Percentiles rank a stretch among this genome's conserved stretches.
These are phyloP conservation scores for Sporormia fimetaria DNA, from an alignment of 495 filamentous ascomycete species.

Conservation along the genomic window DNA sequence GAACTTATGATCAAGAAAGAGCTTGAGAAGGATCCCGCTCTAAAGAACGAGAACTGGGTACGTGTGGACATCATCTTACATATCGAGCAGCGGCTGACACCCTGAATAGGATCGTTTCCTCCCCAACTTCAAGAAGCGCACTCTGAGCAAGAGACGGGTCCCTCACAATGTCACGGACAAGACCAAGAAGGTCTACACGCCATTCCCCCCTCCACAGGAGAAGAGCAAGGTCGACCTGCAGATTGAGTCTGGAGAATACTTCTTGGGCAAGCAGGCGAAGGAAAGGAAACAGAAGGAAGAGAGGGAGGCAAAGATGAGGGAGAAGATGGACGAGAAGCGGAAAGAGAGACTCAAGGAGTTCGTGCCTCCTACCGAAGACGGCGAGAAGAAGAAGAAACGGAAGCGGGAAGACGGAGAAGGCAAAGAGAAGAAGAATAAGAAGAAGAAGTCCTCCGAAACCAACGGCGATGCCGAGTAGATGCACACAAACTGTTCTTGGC, in stretches of 20 bases:
- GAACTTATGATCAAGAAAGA: slow-evolving; percentile 99
- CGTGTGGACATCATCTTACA: too few species aligned
- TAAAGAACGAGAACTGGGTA: slow-evolving; percentile 83
- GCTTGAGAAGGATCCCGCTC: slow-evolving; percentile 84
- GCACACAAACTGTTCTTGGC: too few species aligned
- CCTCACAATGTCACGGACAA: slow-evolving; percentile 88
- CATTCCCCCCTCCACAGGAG: slow-evolving; percentile 59
- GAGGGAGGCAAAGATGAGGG: slow-evolving; percentile 64
- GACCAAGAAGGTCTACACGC: slow-evolving; percentile 85
- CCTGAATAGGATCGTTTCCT: slow-evolving; percentile 93
- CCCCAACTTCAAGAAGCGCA: slow-evolving; percentile 96
- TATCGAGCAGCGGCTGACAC: too few species aligned
- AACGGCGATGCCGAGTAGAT: too few species aligned
- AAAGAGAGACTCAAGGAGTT: slow-evolving; percentile 74
- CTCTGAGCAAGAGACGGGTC: slow-evolving; percentile 66
- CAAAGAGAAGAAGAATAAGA: not conserved
- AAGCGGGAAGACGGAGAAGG: not conserved
- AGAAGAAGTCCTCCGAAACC: too few species aligned
- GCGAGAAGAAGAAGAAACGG: slow-evolving; percentile 17
- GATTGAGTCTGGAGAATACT: slow-evolving; percentile 97
- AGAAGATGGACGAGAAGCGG: slow-evolving; percentile 82
- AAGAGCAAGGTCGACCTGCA: slow-evolving; percentile 97
- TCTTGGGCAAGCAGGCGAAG: slow-evolving; percentile 82
- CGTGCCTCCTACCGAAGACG: slow-evolving; percentile 66
- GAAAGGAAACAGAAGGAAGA: slow-evolving; percentile 69